A percentile compares a stretch with the other conserved stretches of the same genome.
These are phyloP conservation scores for Kwoniella botswanensis DNA, from an alignment of 768 basidiomycete species.

Conservation along the genomic window DNA sequence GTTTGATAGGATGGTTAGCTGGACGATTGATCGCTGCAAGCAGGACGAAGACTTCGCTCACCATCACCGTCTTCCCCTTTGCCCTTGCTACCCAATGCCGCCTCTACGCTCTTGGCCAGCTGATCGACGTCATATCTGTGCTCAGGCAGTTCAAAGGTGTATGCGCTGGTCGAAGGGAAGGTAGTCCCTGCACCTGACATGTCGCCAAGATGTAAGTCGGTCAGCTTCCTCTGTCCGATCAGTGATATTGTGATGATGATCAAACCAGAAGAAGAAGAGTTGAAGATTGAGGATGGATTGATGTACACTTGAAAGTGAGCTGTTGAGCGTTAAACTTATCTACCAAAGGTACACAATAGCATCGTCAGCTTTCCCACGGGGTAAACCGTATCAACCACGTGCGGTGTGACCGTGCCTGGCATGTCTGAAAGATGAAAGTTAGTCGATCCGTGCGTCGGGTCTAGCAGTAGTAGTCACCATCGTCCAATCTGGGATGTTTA, in stretches of 20 bases:
- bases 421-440: too few species aligned
- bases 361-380: slow-evolving; percentile 26
- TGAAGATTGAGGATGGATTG: not conserved
- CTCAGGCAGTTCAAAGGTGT: slow-evolving; percentile 10
- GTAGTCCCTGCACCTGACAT: slow-evolving; percentile 13
- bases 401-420: too few species aligned
- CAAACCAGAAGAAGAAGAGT: not conserved
- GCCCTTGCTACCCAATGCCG: slow-evolving; percentile 5
- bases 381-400: too few species aligned
- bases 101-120: slow-evolving; percentile 20
- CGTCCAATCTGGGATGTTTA: too few species aligned
- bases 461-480: too few species aligned
- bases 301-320: not conserved
- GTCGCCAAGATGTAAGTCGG: not conserved
- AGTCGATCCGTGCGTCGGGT: too few species aligned
- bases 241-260: not conserved
- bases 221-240: too few species aligned
- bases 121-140: slow-evolving; percentile 24
- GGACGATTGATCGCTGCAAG: too few species aligned
- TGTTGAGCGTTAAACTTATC: not conserved
- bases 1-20: too few species aligned
- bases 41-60: not conserved
- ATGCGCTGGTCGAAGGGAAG: slow-evolving; percentile 25
- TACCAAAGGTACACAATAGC: not conserved
- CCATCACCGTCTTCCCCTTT: not conserved